Percentiles rank a stretch among this genome's conserved stretches.
Conservation (phyloP, 2,329 filamentous ascomycete genomes). For the Akanthomyces uredinophilus region DNA sequence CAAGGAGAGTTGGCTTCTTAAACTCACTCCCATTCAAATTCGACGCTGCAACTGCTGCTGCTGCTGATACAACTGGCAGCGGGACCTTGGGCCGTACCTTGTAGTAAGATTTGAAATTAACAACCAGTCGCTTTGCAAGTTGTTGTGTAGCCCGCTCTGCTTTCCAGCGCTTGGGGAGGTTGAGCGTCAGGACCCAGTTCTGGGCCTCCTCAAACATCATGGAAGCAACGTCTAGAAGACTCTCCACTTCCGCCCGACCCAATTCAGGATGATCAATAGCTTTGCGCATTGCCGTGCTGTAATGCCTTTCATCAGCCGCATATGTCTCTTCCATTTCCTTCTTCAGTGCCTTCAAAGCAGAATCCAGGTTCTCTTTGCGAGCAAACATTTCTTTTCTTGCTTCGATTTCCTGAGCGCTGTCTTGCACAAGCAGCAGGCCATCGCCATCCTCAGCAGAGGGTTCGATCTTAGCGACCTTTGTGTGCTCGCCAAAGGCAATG, state of each 20-base stretch:
- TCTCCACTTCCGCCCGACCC: conserved; percentile 38
- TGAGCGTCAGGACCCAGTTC: conserved; percentile 37
- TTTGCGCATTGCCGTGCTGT: conserved; percentile 39
- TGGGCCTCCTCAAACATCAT: conserved; percentile 43
- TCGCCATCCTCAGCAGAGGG: conserved; percentile 33
- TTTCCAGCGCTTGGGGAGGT: conserved; percentile 38
- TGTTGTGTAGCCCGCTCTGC: conserved; percentile 31
- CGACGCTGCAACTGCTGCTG: conserved; percentile 23
- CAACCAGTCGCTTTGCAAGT: conserved; percentile 30
- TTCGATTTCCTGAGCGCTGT: conserved; percentile 46
- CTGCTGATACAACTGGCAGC: conserved; percentile 36
- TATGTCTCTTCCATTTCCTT: conserved; percentile 42
- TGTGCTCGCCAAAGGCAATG: conserved; percentile 58
- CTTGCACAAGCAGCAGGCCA: conserved; percentile 37
- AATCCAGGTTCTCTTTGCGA: conserved; percentile 57
- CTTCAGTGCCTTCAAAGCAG: conserved; percentile 43
- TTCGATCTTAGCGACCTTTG: conserved; percentile 39
- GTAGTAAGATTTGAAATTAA: conserved; percentile 26
- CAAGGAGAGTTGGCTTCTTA: conserved; percentile 25
- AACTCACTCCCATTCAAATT: conserved; percentile 18
- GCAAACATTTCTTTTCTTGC: conserved; percentile 59
- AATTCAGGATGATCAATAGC: conserved; percentile 36
- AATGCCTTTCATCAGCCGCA: conserved; percentile 31
- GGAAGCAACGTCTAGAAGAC: conserved; percentile 38
- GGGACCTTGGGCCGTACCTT: conserved; percentile 8